A percentile compares a stretch with the other conserved stretches of the same genome.
These are phyloP conservation scores for Drechslerella dactyloides DNA, from an alignment of 2,329 filamentous ascomycete genomes.

Conservation along the genomic window DNA sequence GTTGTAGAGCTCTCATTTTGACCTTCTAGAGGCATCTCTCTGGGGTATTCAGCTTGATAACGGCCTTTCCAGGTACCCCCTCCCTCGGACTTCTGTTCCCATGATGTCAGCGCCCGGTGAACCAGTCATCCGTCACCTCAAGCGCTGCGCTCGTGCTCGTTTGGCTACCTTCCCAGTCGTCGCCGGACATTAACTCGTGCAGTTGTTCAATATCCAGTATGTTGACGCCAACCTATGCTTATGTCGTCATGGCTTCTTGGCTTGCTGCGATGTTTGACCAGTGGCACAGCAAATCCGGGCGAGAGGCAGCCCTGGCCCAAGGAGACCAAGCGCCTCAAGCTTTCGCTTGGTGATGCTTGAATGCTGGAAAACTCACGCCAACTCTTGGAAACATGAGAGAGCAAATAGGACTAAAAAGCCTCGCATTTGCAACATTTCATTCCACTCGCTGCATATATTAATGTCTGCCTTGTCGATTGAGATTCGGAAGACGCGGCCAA, in stretches of 20 bases:
- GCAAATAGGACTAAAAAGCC: background rate
- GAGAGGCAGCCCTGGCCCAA: constrained; percentile 12
- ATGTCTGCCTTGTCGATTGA: background rate
- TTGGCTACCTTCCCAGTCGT: background rate
- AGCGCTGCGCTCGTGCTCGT: no score
- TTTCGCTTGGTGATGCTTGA: constrained; percentile 31
- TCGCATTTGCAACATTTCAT: background rate
- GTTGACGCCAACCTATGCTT: background rate
- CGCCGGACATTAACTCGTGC: background rate
- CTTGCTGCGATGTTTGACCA: background rate
- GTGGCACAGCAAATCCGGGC: background rate
- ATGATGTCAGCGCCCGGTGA: background rate
- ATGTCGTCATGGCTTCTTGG: constrained; percentile 1
- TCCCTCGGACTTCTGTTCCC: no score
- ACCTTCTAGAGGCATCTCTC: no score
- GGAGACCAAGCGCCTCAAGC: constrained; percentile 25
- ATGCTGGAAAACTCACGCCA: background rate
- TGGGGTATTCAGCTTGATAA: no score
- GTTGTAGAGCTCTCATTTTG: no score
- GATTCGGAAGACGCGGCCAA: background rate
- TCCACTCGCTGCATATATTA: background rate
- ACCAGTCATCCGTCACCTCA: no score
- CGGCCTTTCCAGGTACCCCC: no score
- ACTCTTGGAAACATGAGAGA: background rate
- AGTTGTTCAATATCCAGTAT: background rate